Percentiles rank a stretch among this genome's conserved stretches.
These are phyloP conservation scores for Tolypocladium amazonense DNA, from an alignment of 2,329 filamentous ascomycete genomes.

Conservation along the genomic window DNA sequence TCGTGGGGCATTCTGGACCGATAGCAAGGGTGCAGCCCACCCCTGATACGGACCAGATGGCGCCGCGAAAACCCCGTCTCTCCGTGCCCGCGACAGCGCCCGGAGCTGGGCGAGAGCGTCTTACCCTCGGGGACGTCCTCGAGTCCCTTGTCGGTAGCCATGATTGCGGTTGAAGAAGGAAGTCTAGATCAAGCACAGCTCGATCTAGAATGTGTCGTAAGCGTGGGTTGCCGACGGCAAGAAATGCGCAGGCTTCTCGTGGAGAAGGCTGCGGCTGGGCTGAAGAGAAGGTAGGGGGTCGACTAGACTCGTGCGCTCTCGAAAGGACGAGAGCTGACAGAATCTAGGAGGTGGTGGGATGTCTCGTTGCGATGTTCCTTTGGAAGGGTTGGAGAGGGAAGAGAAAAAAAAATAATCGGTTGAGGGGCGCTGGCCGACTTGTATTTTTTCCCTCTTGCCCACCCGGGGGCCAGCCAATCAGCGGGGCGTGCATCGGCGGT, in stretches of 20 bases:
- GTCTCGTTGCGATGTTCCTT: constrained; percentile 20
- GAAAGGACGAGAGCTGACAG: constrained; percentile 28
- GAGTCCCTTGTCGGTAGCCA: constrained; percentile 97
- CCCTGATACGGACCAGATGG: background rate
- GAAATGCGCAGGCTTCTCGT: constrained; percentile 26
- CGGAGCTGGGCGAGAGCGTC: constrained; percentile 25
- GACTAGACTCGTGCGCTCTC: constrained; percentile 40
- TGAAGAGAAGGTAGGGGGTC: constrained; percentile 17
- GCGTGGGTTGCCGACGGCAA: constrained; percentile 24
- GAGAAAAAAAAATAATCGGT: constrained; percentile 25
- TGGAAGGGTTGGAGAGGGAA: constrained; percentile 17
- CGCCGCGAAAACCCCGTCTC: background rate
- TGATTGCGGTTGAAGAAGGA: constrained; percentile 65
- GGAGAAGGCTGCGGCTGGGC: constrained; percentile 21
- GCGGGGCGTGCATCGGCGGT: background rate
- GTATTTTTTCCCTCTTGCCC: constrained; percentile 20
- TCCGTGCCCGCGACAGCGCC: background rate
- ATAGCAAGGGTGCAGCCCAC: background rate
- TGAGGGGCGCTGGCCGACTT: constrained; percentile 26
- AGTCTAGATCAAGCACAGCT: constrained; percentile 67
- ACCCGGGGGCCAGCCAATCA: constrained; percentile 9
- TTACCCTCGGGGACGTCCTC: constrained; percentile 94
- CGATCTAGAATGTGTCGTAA: constrained; percentile 52
- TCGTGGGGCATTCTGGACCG: background rate
- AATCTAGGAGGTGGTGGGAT: constrained; percentile 28